Percentiles rank a stretch among this genome's conserved stretches.
phyloP scores from a whole-genome alignment of 2,329 filamentous ascomycete genomes.

The Aspergillus aculeatinus region DNA sequence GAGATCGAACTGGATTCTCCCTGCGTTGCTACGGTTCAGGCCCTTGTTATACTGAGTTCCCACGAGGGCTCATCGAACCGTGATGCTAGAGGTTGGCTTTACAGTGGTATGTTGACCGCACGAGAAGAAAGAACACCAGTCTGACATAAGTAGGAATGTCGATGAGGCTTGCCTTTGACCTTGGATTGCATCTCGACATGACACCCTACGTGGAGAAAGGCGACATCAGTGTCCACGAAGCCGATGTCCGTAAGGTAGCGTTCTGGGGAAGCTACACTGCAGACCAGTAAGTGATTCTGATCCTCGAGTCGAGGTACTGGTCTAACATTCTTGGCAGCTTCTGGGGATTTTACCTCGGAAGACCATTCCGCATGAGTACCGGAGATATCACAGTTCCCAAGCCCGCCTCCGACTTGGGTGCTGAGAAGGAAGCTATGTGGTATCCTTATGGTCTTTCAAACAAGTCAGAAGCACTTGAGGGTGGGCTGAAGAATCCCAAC shows the following conservation, averaged over 20 bases:
- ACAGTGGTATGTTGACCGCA: slow-evolving; percentile 32
- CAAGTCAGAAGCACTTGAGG: slow-evolving; percentile 15
- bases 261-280: slow-evolving; percentile 19
- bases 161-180: slow-evolving; percentile 18
- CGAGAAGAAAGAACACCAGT: background rate
- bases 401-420: slow-evolving; percentile 19
- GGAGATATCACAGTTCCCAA: slow-evolving; percentile 38
- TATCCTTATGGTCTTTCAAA: slow-evolving; percentile 20
- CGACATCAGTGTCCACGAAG: slow-evolving; percentile 16
- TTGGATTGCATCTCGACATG: slow-evolving; percentile 17
- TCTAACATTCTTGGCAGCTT: slow-evolving; percentile 7
- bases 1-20: slow-evolving; percentile 47
- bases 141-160: slow-evolving; percentile 12
- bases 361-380: slow-evolving; percentile 36
- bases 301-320: too few relatives aligned
- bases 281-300: slow-evolving; percentile 15
- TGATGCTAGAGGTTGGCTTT: slow-evolving; percentile 45
- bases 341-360: slow-evolving; percentile 37
- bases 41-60: slow-evolving; percentile 43
- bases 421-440: slow-evolving; percentile 23
- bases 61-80: slow-evolving; percentile 39
- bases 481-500: slow-evolving; percentile 21
- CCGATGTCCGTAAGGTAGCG: slow-evolving; percentile 14
- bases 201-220: slow-evolving; percentile 18
- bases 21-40: slow-evolving; percentile 45